Conservation (phyloP, 2,329 filamentous ascomycete species). For the Monosporascus sp. region DNA sequence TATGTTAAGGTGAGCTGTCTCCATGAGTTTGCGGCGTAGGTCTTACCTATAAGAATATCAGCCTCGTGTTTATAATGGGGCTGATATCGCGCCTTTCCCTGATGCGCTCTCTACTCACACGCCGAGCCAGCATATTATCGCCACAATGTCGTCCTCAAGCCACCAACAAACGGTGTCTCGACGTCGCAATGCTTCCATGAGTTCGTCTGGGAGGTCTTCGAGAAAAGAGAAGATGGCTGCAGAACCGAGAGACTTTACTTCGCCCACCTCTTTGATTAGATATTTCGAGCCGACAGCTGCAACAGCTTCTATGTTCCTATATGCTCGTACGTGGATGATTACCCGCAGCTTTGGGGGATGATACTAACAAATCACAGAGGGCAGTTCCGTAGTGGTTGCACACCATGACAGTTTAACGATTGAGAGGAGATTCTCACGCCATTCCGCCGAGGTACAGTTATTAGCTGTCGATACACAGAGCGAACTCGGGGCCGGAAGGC, state of each 20-base stretch:
- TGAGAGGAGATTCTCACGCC: slow-evolving; percentile 78
- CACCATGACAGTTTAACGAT: slow-evolving; percentile 91
- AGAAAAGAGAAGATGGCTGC: slow-evolving; percentile 35
- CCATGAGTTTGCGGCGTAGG: background rate
- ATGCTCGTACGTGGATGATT: slow-evolving; percentile 47
- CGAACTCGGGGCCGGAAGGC: slow-evolving; percentile 74
- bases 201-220: slow-evolving; percentile 48
- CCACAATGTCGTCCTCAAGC: slow-evolving; percentile 52
- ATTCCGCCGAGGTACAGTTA: slow-evolving; percentile 76
- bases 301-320: slow-evolving; percentile 85
- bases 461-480: slow-evolving; percentile 89
- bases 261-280: slow-evolving; percentile 41
- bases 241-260: slow-evolving; percentile 47
- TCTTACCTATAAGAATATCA: slow-evolving; percentile 9
- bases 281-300: slow-evolving; percentile 84
- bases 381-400: slow-evolving; percentile 75
- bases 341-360: background rate
- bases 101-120: slow-evolving; percentile 16
- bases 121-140: slow-evolving; percentile 28
- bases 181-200: slow-evolving; percentile 55
- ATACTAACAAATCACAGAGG: slow-evolving; percentile 40
- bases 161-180: slow-evolving; percentile 40
- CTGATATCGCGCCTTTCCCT: slow-evolving; percentile 2
- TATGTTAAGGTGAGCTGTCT: slow-evolving; percentile 24
- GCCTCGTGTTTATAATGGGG: slow-evolving; percentile 6